A percentile compares a stretch with the other conserved stretches of the same genome.
Conservation (phyloP, 2,329 filamentous ascomycete species). For the Ophiostoma triangulosporum region DNA sequence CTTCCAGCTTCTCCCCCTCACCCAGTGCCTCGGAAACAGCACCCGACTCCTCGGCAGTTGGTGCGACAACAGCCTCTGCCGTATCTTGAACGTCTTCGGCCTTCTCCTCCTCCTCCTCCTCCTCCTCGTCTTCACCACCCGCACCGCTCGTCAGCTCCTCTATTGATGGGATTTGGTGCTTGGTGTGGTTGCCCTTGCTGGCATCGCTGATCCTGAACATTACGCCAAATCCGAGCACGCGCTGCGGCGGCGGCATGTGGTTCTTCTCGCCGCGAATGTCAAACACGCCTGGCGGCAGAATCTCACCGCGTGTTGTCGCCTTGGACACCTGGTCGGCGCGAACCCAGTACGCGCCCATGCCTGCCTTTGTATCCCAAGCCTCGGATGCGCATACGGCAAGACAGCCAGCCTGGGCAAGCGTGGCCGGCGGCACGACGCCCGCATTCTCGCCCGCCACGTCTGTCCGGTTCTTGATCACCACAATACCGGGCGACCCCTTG, state of each 20-base stretch:
- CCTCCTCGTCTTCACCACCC: constrained; percentile 10
- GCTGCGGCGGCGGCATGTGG: constrained; percentile 72
- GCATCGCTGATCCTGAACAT: constrained; percentile 83
- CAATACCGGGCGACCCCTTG: constrained; percentile 66
- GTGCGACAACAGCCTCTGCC: not conserved
- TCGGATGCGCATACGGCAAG: constrained; percentile 72
- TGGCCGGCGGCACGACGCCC: constrained; percentile 81
- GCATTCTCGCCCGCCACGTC: constrained; percentile 44
- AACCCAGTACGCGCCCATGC: constrained; percentile 96
- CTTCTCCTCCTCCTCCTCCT: constrained; percentile 14
- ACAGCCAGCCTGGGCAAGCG: constrained; percentile 77
- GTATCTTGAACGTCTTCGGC: not conserved
- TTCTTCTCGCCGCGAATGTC: constrained; percentile 79
- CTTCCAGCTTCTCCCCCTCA: constrained; percentile 16
- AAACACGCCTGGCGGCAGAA: constrained; percentile 65
- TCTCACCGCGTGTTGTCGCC: constrained; percentile 65
- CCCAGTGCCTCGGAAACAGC: constrained; percentile 8
- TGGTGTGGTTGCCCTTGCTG: constrained; percentile 67
- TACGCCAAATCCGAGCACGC: constrained; percentile 76
- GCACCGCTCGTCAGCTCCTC: constrained; percentile 17
- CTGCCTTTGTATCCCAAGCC: constrained; percentile 93
- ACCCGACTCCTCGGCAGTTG: constrained; percentile 14
- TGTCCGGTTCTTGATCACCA: constrained; percentile 72
- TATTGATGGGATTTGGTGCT: constrained; percentile 34
- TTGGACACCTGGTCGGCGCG: constrained; percentile 83